A percentile compares a stretch with the other conserved stretches of the same genome.
phyloP scores from a whole-genome alignment of 495 filamentous ascomycete species.

The Penicillium salamii region DNA sequence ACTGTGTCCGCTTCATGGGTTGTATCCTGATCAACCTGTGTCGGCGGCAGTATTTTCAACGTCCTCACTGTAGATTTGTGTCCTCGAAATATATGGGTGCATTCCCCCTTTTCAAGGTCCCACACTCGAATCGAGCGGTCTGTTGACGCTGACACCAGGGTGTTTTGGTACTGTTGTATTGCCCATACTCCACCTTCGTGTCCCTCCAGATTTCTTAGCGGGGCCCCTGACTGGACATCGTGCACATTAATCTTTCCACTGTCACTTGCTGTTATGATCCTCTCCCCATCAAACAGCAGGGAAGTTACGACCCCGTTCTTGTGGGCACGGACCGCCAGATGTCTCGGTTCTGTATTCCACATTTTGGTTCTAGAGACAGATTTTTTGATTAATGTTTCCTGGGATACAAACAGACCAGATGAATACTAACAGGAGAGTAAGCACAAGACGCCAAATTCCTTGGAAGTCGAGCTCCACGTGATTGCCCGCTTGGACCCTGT shows the following conservation, averaged over 20 bases:
- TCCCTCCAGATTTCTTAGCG: constrained; percentile 77
- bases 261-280: constrained; percentile 95
- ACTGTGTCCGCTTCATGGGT: constrained; percentile 77
- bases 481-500: too few relatives aligned
- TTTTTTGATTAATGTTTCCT: too few relatives aligned
- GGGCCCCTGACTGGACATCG: constrained; percentile 90
- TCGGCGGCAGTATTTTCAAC: constrained; percentile 87
- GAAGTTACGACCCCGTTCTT: constrained; percentile 97
- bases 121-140: constrained; percentile 93
- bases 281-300: constrained; percentile 93
- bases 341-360: constrained; percentile 74
- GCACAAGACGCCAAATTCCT: too few relatives aligned
- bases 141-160: constrained; percentile 90
- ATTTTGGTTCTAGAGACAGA: too few relatives aligned
- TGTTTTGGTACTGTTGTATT: constrained; percentile 91
- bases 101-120: constrained; percentile 88
- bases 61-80: constrained; percentile 98
- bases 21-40: constrained; percentile 63
- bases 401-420: too few relatives aligned
- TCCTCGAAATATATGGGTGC: constrained; percentile 92
- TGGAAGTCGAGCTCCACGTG: too few relatives aligned
- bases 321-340: constrained; percentile 93
- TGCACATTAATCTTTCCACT: constrained; percentile 97
- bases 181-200: constrained; percentile 99
- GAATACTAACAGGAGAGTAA: too few relatives aligned